phyloP scores from a whole-genome alignment of 768 basidiomycete genomes.

The Boletellus ananiceps region DNA sequence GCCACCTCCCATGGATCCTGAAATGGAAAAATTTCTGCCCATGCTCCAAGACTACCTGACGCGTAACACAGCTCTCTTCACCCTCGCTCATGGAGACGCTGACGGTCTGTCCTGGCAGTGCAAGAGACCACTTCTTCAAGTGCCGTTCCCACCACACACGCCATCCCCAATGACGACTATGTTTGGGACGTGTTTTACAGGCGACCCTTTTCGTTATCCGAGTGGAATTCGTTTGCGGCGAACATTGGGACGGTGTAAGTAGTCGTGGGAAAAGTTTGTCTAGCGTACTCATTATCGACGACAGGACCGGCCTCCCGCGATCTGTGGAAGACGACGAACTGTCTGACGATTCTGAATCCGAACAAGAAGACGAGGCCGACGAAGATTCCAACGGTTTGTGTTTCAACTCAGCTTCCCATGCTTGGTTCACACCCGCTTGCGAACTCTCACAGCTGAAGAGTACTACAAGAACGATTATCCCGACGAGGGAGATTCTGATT shows the following conservation, averaged over 20 bases:
- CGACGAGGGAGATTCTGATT: slow-evolving; percentile 54
- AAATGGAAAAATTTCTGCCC: slow-evolving; percentile 75
- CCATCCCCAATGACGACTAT: slow-evolving; percentile 48
- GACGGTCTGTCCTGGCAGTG: slow-evolving; percentile 17
- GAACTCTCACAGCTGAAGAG: slow-evolving; percentile 55
- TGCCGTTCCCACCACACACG: background rate
- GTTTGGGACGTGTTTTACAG: slow-evolving; percentile 86
- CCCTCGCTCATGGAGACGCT: background rate
- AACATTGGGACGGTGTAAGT: slow-evolving; percentile 63
- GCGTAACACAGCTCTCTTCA: slow-evolving; percentile 36
- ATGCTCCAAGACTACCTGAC: slow-evolving; percentile 72
- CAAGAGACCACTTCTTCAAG: slow-evolving; percentile 20
- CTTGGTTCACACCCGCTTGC: background rate
- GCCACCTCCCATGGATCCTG: slow-evolving; percentile 41
- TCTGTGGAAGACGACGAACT: slow-evolving; percentile 47
- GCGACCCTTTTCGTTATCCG: slow-evolving; percentile 51
- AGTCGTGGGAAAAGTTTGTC: background rate
- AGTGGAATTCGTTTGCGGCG: slow-evolving; percentile 54
- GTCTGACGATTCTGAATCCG: slow-evolving; percentile 60
- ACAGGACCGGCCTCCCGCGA: slow-evolving; percentile 62
- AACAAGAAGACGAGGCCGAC: slow-evolving; percentile 70
- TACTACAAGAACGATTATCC: slow-evolving; percentile 86
- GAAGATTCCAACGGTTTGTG: slow-evolving; percentile 77
- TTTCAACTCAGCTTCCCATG: background rate
- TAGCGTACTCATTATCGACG: background rate